A percentile compares a stretch with the other conserved stretches of the same genome.
These are phyloP conservation scores for Diaporthe destruens DNA, from an alignment of 2,329 filamentous ascomycete genomes.

Conservation along the genomic window DNA sequence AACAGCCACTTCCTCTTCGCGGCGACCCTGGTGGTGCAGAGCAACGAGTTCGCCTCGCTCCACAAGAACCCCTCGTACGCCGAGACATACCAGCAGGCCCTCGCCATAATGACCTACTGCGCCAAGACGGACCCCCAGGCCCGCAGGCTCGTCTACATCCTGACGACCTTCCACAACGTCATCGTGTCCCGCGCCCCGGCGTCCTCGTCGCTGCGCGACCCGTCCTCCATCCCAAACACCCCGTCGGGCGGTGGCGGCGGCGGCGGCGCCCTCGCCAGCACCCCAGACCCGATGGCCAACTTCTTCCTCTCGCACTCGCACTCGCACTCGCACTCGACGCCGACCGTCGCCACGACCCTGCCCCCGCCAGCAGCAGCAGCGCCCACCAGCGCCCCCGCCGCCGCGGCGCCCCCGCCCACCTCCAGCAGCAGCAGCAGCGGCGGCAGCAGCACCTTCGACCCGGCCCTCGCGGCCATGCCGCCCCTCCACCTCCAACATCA, in stretches of 20 bases:
- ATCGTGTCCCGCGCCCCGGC: constrained; percentile 34
- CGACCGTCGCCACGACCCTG: neutral
- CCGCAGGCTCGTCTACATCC: constrained; percentile 61
- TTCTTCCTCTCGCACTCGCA: constrained; percentile 38
- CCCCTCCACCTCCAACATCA: neutral
- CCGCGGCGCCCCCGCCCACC: neutral
- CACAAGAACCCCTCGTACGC: constrained; percentile 59
- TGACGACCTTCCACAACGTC: constrained; percentile 57
- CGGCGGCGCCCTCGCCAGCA: constrained; percentile 25
- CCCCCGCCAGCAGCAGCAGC: neutral
- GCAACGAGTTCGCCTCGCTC: constrained; percentile 67
- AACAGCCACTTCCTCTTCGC: constrained; percentile 69
- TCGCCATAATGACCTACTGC: constrained; percentile 64
- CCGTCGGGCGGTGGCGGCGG: constrained; percentile 7
- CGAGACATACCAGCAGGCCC: constrained; percentile 53
- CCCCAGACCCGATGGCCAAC: constrained; percentile 40
- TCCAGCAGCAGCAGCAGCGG: constrained; percentile 8
- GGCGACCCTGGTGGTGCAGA: constrained; percentile 65
- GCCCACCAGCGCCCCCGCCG: constrained; percentile 15
- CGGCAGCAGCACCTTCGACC: constrained; percentile 13
- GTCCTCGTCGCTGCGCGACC: constrained; percentile 26
- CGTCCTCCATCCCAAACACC: constrained; percentile 37
- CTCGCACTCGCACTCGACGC: constrained; percentile 25
- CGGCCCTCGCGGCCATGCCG: constrained; percentile 1
- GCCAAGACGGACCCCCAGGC: constrained; percentile 63